phyloP scores from a whole-genome alignment of 1,284 basidiomycete species.

The Pisolithus thermaeus region DNA sequence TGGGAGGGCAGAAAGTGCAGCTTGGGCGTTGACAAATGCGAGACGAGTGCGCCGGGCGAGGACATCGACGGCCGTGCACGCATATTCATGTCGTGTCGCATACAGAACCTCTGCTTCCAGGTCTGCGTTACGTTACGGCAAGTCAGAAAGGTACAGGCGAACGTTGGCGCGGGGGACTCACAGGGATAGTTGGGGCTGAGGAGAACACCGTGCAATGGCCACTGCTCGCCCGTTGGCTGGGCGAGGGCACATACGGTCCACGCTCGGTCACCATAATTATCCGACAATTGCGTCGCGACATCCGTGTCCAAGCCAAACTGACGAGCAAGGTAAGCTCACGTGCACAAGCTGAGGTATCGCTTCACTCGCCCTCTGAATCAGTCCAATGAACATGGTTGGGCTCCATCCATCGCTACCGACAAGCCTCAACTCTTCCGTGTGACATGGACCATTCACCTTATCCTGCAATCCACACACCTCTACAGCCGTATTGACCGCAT shows the following conservation, averaged over 20 bases:
- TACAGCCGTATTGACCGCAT: constrained; percentile 89
- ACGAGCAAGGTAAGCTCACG: constrained; percentile 4
- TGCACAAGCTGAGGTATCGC: constrained; percentile 1
- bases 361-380: constrained; percentile 76
- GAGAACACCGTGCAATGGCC: constrained; percentile 85
- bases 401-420: constrained; percentile 96
- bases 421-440: constrained; percentile 79
- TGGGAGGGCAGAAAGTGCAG: constrained; percentile 81
- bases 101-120: constrained; percentile 94
- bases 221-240: constrained; percentile 69
- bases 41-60: constrained; percentile 88
- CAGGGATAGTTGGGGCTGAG: constrained; percentile 77
- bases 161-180: constrained; percentile 30
- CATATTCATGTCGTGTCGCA: constrained; percentile 88
- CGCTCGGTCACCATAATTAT: constrained; percentile 93
- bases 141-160: neutral
- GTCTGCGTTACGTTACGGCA: constrained; percentile 35
- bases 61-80: constrained; percentile 86
- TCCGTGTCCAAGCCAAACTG: constrained; percentile 88
- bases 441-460: constrained; percentile 58
- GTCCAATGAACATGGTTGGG: constrained; percentile 94
- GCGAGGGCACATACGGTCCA: constrained; percentile 90
- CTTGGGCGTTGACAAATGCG: constrained; percentile 89
- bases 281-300: constrained; percentile 90
- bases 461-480: constrained; percentile 67